Percentiles rank a stretch among this genome's conserved stretches.
Evolutionary conservation across 192 early-diverging fungal genomes (phyloP).

Genomic region (Thamnidium elegans): DNA sequence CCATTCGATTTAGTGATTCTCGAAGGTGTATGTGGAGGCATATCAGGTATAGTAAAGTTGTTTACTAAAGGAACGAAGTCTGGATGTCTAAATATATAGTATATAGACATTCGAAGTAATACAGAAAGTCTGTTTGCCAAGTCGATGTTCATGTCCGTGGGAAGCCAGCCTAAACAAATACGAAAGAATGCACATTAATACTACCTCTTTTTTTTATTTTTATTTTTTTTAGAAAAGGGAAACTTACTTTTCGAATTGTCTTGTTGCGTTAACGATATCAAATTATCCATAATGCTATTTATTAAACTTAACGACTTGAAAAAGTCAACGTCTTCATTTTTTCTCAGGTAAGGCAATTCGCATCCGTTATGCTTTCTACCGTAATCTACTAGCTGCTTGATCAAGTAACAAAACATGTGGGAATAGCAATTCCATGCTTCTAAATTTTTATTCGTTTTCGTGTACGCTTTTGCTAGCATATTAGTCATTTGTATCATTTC

Average conservation of each 20-base stretch:
- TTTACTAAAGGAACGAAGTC: slow-evolving; percentile 39
- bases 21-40: slow-evolving; percentile 23
- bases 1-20: slow-evolving; percentile 14
- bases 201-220: background rate
- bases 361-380: slow-evolving; percentile 7
- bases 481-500: background rate
- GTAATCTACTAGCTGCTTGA: slow-evolving; percentile 31
- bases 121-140: slow-evolving; percentile 8
- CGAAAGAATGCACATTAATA: background rate
- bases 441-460: slow-evolving; percentile 21
- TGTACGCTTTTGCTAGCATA: slow-evolving; percentile 28
- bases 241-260: slow-evolving; percentile 9
- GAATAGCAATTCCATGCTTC: slow-evolving; percentile 40
- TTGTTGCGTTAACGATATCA: slow-evolving; percentile 8
- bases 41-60: slow-evolving; percentile 25
- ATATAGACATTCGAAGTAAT: slow-evolving; percentile 24
- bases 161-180: slow-evolving; percentile 15
- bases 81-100: slow-evolving; percentile 33
- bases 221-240: background rate
- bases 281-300: slow-evolving; percentile 22
- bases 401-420: slow-evolving; percentile 35
- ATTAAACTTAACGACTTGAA: slow-evolving; percentile 34
- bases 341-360: slow-evolving; percentile 12
- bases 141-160: background rate
- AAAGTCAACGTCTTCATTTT: slow-evolving; percentile 38